Evolutionary conservation across 169 alveolate genomes (phyloP), one percentile per base, ranked within the genome.

Genomic region (Theileria equi): DNA sequence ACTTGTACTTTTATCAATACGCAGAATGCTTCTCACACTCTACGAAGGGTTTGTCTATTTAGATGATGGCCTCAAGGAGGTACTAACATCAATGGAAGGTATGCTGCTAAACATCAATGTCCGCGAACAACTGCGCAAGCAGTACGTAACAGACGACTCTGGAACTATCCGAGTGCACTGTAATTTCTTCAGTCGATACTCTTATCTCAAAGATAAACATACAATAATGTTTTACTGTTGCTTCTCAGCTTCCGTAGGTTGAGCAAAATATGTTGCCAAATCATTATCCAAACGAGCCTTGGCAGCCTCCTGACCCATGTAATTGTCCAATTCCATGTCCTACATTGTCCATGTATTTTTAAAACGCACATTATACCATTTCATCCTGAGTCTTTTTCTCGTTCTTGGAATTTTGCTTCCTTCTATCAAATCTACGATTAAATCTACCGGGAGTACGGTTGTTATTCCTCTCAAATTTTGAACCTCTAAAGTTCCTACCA

Each of bases 251-350:
- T n/a, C n/a, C n/a, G n/a, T n/a, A n/a, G 28, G 80, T 28, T 77
- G 71, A n/a, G 80, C 49, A 29, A 77, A 58, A 55, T 77, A 77
- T 35, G 58, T 60, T 0, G 80, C 68, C 26, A 77, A 62, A 45
- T 77, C 76, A n/a, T 41, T 60, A 40, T 77, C 86, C 44, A 77
- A 48, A 1, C 66, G 49, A 19, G 58, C 53, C 74, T 68, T 77
- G 6, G 69, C 29, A 25, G 84, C 66, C 3, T 77, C 86, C 32
- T 55, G 65, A 4, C 86, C 86, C 86, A 77, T 77, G 50, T 77
- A 77, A n/a, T 35, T 65, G 61, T 77, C 86, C 35, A 77, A 36
- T 36, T 77, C 81, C 80, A 65, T 67, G 54, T 77, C 86, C 86
- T 77, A 48, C 29, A 40, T n/a, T 58, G 28, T 25, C 3, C 19